A percentile compares a stretch with the other conserved stretches of the same genome.
These are phyloP conservation scores for Casaregolazyma suthepensis DNA, from an alignment of 1,139 yeast genomes.

Conservation along the genomic window DNA sequence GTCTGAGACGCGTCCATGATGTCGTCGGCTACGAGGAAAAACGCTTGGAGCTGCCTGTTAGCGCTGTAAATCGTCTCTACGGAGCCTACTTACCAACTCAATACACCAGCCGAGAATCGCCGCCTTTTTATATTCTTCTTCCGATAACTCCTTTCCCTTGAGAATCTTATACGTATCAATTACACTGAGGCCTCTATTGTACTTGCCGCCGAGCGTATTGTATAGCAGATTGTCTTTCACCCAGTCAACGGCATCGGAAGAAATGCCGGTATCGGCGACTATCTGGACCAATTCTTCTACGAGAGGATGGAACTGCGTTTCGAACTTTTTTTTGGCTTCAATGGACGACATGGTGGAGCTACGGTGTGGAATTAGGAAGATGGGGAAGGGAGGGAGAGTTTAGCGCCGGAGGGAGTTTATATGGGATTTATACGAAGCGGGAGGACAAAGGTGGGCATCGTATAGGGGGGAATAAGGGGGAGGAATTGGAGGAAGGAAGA, in stretches of 20 bases:
- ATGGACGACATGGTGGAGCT: slow-evolving; percentile 13
- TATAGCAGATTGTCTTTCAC: slow-evolving; percentile 65
- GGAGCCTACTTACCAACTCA: slow-evolving; percentile 44
- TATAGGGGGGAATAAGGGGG: not conserved
- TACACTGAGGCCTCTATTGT: slow-evolving; percentile 93
- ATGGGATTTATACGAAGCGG: not conserved
- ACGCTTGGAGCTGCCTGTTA: slow-evolving; percentile 63
- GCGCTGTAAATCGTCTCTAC: not conserved
- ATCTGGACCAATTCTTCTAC: slow-evolving; percentile 69
- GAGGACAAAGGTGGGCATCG: not conserved
- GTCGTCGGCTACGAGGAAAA: slow-evolving; percentile 95
- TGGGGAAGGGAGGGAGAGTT: too few species aligned
- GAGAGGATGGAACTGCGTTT: slow-evolving; percentile 67
- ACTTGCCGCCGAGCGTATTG: slow-evolving; percentile 95
- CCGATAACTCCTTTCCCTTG: slow-evolving; percentile 59
- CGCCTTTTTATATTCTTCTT: slow-evolving; percentile 71
- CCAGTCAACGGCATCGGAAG: slow-evolving; percentile 85
- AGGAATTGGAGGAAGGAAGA: not conserved
- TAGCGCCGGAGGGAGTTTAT: not conserved
- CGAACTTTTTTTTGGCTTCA: slow-evolving; percentile 51
- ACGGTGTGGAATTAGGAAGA: not conserved
- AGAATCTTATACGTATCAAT: slow-evolving; percentile 85
- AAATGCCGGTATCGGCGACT: slow-evolving; percentile 68
- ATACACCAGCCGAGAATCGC: slow-evolving; percentile 95
- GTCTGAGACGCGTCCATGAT: slow-evolving; percentile 98